Conservation (phyloP, 176 grass and related monocot species). For the Olyra latifolia region DNA sequence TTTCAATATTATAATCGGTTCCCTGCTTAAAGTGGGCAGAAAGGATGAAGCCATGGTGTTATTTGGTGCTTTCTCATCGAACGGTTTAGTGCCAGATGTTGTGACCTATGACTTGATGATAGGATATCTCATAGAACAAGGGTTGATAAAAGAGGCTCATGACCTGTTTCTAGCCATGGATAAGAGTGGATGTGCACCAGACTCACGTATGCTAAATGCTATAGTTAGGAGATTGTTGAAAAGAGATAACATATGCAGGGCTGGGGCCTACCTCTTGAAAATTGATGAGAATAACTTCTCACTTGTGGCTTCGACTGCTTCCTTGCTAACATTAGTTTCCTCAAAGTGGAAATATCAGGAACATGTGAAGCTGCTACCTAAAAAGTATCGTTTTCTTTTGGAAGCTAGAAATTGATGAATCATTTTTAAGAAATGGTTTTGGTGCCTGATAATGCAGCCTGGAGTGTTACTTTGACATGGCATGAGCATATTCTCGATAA, state of each 20-base stretch:
- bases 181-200: neutral
- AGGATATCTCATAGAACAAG: neutral
- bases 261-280: neutral
- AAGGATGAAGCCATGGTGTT: neutral
- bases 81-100: neutral
- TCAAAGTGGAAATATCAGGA: neutral
- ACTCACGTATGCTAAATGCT: slow-evolving; percentile 11
- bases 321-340: neutral
- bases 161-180: neutral
- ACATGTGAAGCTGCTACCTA: neutral
- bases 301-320: neutral
- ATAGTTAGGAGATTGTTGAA: neutral
- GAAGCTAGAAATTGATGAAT: neutral
- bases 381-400: neutral
- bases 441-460: no score
- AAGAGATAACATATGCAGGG: neutral
- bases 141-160: neutral
- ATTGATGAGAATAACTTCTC: neutral
- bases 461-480: no score
- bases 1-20: neutral
- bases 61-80: neutral
- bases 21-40: neutral
- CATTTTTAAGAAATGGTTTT: no score
- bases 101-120: neutral
- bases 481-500: no score